Evolutionary conservation across 495 filamentous ascomycete species (phyloP).

Genomic region (Durotheca rogersii): DNA sequence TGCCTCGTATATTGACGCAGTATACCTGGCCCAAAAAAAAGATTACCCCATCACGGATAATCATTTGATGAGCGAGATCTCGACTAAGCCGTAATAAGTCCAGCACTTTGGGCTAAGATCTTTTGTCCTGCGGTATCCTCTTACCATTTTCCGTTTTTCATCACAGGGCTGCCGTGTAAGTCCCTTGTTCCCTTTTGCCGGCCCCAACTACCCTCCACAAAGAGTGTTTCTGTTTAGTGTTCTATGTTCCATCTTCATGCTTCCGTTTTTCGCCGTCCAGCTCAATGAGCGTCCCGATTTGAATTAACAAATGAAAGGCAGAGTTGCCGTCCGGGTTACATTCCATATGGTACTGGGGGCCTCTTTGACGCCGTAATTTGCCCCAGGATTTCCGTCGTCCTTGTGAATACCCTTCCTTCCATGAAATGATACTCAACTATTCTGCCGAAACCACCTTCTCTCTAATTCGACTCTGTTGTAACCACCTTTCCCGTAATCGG

Average conservation of each 20-base stretch:
- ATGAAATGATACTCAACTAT: slow-evolving; percentile 23
- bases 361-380: slow-evolving; percentile 16
- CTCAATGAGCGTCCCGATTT: slow-evolving; percentile 1
- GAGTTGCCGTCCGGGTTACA: slow-evolving; percentile 6
- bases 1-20: too few species aligned
- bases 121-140: slow-evolving; percentile 13
- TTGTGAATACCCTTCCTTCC: slow-evolving; percentile 2
- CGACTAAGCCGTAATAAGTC: background rate
- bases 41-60: too few species aligned
- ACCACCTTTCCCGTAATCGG: slow-evolving; percentile 9
- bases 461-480: slow-evolving; percentile 9
- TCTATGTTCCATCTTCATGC: slow-evolving; percentile 5
- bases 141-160: slow-evolving; percentile 2
- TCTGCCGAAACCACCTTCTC: slow-evolving; percentile 6
- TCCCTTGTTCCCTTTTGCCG: slow-evolving; percentile 1
- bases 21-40: too few species aligned
- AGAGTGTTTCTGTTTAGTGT: slow-evolving; percentile 5
- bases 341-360: slow-evolving; percentile 8
- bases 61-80: slow-evolving; percentile 19
- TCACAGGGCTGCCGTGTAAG: slow-evolving; percentile 17
- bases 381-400: slow-evolving; percentile 2
- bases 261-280: slow-evolving; percentile 7
- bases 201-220: slow-evolving; percentile 10
- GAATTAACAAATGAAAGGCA: slow-evolving; percentile 7
- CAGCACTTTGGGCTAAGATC: slow-evolving; percentile 12